Evolutionary conservation across 225 moss, liverwort and hornwort genomes (phyloP).

Genomic region (Antitrichia curtipendula): DNA sequence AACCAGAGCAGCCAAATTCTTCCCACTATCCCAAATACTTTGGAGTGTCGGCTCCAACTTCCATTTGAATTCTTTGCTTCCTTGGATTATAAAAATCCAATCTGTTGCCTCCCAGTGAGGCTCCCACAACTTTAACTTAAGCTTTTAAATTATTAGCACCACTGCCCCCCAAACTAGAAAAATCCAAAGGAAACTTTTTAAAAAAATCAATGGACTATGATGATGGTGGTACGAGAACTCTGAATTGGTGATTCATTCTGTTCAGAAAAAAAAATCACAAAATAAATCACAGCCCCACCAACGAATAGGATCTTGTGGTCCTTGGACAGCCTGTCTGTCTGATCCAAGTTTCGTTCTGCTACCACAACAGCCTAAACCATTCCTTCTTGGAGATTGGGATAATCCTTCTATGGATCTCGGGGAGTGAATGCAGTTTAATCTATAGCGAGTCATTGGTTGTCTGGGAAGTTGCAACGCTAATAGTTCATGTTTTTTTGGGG

Average conservation of each 20-base stretch:
- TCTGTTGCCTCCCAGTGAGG: background rate
- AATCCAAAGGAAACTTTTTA: too few relatives aligned
- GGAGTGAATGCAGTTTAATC: background rate
- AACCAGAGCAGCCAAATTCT: background rate
- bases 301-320: background rate
- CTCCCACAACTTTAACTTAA: too few relatives aligned
- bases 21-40: background rate
- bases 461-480: background rate
- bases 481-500: rapidly evolving
- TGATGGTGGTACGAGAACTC: too few relatives aligned
- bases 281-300: background rate
- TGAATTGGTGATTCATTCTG: too few relatives aligned
- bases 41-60: background rate
- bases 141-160: too few relatives aligned
- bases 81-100: background rate
- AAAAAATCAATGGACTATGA: too few relatives aligned
- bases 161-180: background rate
- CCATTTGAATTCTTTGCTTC: background rate
- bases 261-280: too few relatives aligned
- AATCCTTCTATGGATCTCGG: rapidly evolving
- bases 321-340: background rate
- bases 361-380: background rate
- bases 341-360: too few relatives aligned
- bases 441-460: background rate
- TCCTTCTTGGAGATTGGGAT: background rate